Base-by-base conservation (phyloP, 169 alveolate genomes). In the Plasmodium sp. region DNA sequence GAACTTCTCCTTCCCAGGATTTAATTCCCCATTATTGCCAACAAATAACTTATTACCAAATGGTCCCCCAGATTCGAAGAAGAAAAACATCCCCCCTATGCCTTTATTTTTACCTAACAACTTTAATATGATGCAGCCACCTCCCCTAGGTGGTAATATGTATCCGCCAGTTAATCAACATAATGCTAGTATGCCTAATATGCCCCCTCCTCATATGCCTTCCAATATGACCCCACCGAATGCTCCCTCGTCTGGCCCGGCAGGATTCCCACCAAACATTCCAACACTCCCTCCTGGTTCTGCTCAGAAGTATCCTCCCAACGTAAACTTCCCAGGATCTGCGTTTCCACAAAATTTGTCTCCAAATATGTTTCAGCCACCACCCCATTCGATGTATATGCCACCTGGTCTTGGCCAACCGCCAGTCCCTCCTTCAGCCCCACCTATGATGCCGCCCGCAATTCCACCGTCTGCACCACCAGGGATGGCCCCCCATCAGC, bases 11-110 rank as follows among this genome's bases (percentile, higher is more conserved):
- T 86, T 86, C 67, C 93, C 93, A 51, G 93, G 93, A 51, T 86
- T 86, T 86, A 86, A 86, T 77, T 86, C 93, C 27, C 93, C 93
- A 39, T 16, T 86, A 51, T 27, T n/a, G 77, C 86, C 93, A 34
- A 27, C 88, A 33, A 74, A 43, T 71, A 86, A 86, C 81, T 34
- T 77, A 39, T 54, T 56, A 75, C 33, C 85, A 54, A 86, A 86
- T 83, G 72, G 14, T 75, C 58, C 84, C 14, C 5, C 39, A 43
- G 93, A 86, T 86, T 54, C 81, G 43, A 67, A 84, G 54, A 86
- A 86, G 39, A 86, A 56, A 33, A 56, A 72, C 18, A 75, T 77
- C 34, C 81, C 93, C 18, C 36, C 75, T 71, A 77, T 77, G 51
- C 93, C 93, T 75, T 51, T 86, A 51, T 86, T 77, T 16, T 18